These are phyloP conservation scores for Coemansia sp. DNA, from an alignment of 192 early-diverging fungal genomes.

Conservation along the genomic window DNA sequence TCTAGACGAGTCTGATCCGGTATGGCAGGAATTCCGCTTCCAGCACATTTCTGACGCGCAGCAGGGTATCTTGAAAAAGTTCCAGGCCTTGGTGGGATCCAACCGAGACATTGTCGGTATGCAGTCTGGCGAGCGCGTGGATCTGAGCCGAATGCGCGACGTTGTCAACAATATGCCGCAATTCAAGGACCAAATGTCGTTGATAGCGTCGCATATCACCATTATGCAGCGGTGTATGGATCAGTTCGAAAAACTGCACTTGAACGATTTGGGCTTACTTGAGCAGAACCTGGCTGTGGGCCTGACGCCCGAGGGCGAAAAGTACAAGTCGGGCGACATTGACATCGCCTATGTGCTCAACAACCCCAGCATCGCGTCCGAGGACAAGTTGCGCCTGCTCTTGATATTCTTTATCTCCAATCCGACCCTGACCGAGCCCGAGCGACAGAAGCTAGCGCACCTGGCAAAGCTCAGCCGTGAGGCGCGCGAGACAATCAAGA, in stretches of 20 bases:
- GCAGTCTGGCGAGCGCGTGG: slow-evolving; percentile 41
- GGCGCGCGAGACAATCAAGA: slow-evolving; percentile 49
- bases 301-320: slow-evolving; percentile 52
- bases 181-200: slow-evolving; percentile 52
- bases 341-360: slow-evolving; percentile 52
- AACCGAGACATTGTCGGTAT: slow-evolving; percentile 47
- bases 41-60: slow-evolving; percentile 60
- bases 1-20: slow-evolving; percentile 50
- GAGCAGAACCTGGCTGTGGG: slow-evolving; percentile 62
- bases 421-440: slow-evolving; percentile 44
- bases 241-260: slow-evolving; percentile 46
- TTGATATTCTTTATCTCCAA: slow-evolving; percentile 51
- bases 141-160: slow-evolving; percentile 49
- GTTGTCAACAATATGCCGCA: slow-evolving; percentile 56
- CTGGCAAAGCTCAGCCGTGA: slow-evolving; percentile 52
- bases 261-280: slow-evolving; percentile 53
- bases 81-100: slow-evolving; percentile 48
- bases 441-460: slow-evolving; percentile 50
- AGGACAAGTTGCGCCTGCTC: slow-evolving; percentile 51
- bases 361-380: slow-evolving; percentile 49
- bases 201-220: slow-evolving; percentile 57
- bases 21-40: slow-evolving; percentile 61
- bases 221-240: slow-evolving; percentile 60
- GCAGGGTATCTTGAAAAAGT: slow-evolving; percentile 48
- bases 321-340: slow-evolving; percentile 47